phyloP scores from a whole-genome alignment of 345 rosid genomes.

The Salix koriyanagi region DNA sequence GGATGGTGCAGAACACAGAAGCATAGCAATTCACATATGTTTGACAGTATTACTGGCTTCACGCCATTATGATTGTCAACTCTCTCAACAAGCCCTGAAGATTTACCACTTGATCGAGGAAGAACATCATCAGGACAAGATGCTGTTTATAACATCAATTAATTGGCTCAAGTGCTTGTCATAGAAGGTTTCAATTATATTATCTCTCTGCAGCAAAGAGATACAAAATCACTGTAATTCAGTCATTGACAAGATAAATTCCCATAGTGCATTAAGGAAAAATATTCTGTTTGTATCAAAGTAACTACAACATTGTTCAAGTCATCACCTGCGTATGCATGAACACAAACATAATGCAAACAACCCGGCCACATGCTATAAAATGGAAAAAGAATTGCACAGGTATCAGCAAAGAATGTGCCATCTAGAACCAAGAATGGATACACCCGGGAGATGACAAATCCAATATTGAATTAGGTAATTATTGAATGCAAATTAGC shows the following conservation, averaged over 20 bases:
- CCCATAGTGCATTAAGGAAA: conserved; percentile 4
- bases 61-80: conserved; percentile 39
- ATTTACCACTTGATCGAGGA: conserved; percentile 39
- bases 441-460: not conserved
- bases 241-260: not conserved
- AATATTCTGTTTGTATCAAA: conserved; percentile 12
- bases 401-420: not conserved
- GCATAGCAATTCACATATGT: conserved; percentile 90
- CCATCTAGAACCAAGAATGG: not conserved
- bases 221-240: conserved; percentile 2
- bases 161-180: conserved; percentile 89
- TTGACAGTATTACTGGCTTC: conserved; percentile 85
- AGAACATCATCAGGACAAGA: conserved; percentile 53
- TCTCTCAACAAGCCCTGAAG: conserved; percentile 39
- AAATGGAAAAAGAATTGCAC: conserved; percentile 9
- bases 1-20: conserved; percentile 94
- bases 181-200: conserved; percentile 78
- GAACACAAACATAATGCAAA: conserved; percentile 4
- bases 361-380: not conserved
- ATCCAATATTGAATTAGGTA: not conserved
- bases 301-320: not conserved
- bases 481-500: not conserved
- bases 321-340: conserved; percentile 5
- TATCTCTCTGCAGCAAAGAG: conserved; percentile 66
- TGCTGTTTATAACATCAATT: conserved; percentile 74